These are phyloP conservation scores for Dictyostelium capitatum DNA, from an alignment of 78 protist species.

Conservation along the genomic window DNA sequence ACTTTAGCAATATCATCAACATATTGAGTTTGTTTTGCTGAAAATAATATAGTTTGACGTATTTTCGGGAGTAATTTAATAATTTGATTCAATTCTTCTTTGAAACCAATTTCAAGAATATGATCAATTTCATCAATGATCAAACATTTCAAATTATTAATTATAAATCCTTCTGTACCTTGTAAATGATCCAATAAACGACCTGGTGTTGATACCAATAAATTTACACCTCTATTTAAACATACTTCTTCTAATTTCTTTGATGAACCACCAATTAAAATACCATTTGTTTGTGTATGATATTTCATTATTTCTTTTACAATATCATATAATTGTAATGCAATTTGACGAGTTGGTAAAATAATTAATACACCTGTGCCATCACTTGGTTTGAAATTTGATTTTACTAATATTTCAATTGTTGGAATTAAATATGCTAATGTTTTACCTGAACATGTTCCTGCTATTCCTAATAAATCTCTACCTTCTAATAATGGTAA, in stretches of 20 bases:
- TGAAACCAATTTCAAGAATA: constrained; percentile 94
- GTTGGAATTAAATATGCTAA: constrained; percentile 97
- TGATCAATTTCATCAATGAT: constrained; percentile 99
- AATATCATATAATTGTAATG: constrained; percentile 95
- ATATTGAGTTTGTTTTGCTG: constrained; percentile 98
- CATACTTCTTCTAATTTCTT: constrained; percentile 91
- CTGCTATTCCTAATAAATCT: constrained; percentile 96
- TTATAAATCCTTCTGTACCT: constrained; percentile 92
- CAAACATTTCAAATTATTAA: constrained; percentile 92
- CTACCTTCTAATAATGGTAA: constrained; percentile 93
- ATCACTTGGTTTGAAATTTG: constrained; percentile 90
- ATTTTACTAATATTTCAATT: constrained; percentile 88
- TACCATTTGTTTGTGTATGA: constrained; percentile 93
- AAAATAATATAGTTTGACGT: constrained; percentile 97
- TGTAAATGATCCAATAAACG: constrained; percentile 98
- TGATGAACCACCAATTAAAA: constrained; percentile 97
- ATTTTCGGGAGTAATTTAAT: constrained; percentile 93
- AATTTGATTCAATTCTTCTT: constrained; percentile 96
- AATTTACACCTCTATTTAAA: constrained; percentile 95
- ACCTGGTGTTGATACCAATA: constrained; percentile 99
- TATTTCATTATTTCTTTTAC: constrained; percentile 82
- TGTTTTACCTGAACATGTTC: constrained; percentile 98
- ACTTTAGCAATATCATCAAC: constrained; percentile 94
- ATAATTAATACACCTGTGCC: constrained; percentile 92
- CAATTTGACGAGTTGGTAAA: constrained; percentile 94